Conservation (phyloP, 805 yeast species). For the Barnettozyma sucrosica region DNA sequence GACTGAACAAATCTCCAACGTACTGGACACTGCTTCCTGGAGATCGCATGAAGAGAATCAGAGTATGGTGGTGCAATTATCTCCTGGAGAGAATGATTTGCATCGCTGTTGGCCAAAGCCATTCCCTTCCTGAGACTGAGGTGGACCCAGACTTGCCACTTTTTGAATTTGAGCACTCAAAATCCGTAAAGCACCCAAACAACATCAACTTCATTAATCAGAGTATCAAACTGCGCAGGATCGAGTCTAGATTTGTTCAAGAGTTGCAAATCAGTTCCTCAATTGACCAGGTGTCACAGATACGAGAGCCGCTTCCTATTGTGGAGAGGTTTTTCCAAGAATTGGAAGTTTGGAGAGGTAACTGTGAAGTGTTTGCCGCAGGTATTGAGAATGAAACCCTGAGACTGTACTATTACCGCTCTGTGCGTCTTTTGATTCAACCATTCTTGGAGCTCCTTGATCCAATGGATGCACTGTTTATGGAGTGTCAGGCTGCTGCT, state of each 20-base stretch:
- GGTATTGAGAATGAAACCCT: conserved; percentile 56
- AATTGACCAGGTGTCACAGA: conserved; percentile 14
- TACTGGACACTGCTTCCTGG: conserved; percentile 27
- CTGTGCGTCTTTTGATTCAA: conserved; percentile 55
- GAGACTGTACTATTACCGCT: conserved; percentile 51
- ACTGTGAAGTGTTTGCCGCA: conserved; percentile 40
- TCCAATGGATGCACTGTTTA: conserved; percentile 54
- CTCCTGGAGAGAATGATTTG: conserved; percentile 56
- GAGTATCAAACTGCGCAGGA: conserved; percentile 48
- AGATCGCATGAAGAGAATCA: conserved; percentile 36
- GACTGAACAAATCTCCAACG: conserved; percentile 32
- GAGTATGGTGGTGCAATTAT: conserved; percentile 62
- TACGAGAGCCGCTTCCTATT: conserved; percentile 37
- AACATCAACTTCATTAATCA: conserved; percentile 43
- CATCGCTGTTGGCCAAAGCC: conserved; percentile 55
- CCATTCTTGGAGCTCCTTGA: conserved; percentile 58
- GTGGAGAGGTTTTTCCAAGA: conserved; percentile 50
- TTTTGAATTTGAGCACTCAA: conserved; percentile 40
- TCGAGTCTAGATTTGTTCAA: conserved; percentile 57
- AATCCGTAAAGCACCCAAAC: conserved; percentile 22
- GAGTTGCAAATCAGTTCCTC: conserved; percentile 36
- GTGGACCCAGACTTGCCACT: conserved; percentile 45
- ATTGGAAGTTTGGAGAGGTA: conserved; percentile 51
- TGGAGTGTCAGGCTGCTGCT: conserved; percentile 67
- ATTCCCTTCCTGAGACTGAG: conserved; percentile 44